Conservation (phyloP, 257 asterid genomes). For the Solanum phureja region DNA sequence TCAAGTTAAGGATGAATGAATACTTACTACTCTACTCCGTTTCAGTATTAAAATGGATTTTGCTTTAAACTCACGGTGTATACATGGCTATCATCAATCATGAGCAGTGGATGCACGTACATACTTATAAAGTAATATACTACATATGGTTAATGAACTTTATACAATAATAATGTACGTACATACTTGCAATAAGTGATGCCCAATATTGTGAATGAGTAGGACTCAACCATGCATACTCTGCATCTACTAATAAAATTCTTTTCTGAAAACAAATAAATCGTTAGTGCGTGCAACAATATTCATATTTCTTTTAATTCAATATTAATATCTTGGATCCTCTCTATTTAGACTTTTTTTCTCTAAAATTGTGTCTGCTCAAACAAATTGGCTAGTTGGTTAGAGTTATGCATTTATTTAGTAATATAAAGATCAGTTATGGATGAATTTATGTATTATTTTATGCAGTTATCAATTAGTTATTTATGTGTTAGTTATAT, state of each 20-base stretch:
- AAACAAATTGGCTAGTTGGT: too few relatives aligned
- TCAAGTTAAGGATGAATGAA: neutral
- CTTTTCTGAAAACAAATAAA: neutral
- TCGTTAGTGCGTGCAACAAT: neutral
- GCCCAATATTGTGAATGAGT: neutral
- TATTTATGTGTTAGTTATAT: neutral
- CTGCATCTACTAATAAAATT: neutral
- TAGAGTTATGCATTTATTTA: neutral
- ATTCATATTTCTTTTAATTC: neutral
- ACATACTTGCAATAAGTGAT: neutral
- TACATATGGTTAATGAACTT: neutral
- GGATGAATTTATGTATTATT: too few relatives aligned
- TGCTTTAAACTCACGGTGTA: neutral
- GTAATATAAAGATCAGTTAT: too few relatives aligned
- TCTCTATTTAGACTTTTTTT: neutral
- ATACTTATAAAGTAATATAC: neutral
- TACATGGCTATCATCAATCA: neutral
- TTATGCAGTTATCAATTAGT: neutral
- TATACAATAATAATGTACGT: neutral
- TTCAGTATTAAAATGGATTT: neutral
- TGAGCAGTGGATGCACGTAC: neutral
- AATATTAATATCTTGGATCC: neutral
- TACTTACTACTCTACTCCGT: neutral
- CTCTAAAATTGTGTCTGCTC: neutral
- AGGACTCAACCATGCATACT: neutral